Evolutionary conservation across 495 filamentous ascomycete genomes (phyloP).

Genomic region (Rostrohypoxylon terebratum): DNA sequence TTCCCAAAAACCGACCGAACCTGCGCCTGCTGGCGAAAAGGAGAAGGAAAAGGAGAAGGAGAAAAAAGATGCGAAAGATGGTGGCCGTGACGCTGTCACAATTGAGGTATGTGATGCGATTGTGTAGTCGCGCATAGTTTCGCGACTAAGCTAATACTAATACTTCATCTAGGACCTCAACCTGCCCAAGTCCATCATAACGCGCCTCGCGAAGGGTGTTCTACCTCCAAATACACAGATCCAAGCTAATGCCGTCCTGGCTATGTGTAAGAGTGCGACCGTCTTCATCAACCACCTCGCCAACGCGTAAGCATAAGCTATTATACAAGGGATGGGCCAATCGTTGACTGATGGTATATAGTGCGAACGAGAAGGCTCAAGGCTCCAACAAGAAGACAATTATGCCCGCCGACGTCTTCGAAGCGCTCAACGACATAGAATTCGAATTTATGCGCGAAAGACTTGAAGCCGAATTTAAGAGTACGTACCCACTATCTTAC

Average conservation of each 20-base stretch:
- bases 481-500: slow-evolving; percentile 51
- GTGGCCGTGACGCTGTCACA: slow-evolving; percentile 49
- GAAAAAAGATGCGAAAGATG: slow-evolving; percentile 36
- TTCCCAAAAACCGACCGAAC: slow-evolving; percentile 41
- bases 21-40: slow-evolving; percentile 42
- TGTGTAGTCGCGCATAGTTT: neutral
- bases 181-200: slow-evolving; percentile 93
- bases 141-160: slow-evolving; percentile 1
- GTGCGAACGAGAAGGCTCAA: slow-evolving; percentile 80
- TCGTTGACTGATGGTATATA: slow-evolving; percentile 49
- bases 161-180: slow-evolving; percentile 75
- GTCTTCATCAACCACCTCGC: slow-evolving; percentile 94
- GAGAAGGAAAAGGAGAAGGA: slow-evolving; percentile 50
- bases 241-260: slow-evolving; percentile 90
- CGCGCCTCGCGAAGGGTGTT: slow-evolving; percentile 93
- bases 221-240: slow-evolving; percentile 95
- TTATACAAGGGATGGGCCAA: neutral
- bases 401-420: slow-evolving; percentile 83
- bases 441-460: slow-evolving; percentile 78
- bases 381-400: slow-evolving; percentile 84
- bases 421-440: slow-evolving; percentile 84
- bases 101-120: slow-evolving; percentile 54
- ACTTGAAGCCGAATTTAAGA: slow-evolving; percentile 71
- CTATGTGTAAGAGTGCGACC: slow-evolving; percentile 91
- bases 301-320: slow-evolving; percentile 70